These are phyloP conservation scores for Pholiota adiposa DNA, from an alignment of 1,284 basidiomycete genomes.

Conservation along the genomic window DNA sequence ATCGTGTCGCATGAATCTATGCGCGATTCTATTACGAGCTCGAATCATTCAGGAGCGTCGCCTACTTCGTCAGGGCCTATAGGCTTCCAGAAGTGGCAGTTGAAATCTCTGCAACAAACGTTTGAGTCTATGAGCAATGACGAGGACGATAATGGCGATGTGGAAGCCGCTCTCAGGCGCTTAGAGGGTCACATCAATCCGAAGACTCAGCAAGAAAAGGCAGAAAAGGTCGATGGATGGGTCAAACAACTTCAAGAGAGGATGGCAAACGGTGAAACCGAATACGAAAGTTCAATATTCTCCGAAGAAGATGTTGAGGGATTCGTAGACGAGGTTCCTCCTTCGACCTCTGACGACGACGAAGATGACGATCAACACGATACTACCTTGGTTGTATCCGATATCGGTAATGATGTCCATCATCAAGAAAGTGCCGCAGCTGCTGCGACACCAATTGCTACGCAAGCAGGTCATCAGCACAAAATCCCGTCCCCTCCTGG, in stretches of 20 bases:
- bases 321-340: slow-evolving; percentile 24
- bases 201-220: slow-evolving; percentile 68
- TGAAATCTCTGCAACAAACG: slow-evolving; percentile 62
- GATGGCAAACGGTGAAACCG: slow-evolving; percentile 63
- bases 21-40: slow-evolving; percentile 42
- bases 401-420: slow-evolving; percentile 27
- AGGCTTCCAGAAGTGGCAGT: slow-evolving; percentile 76
- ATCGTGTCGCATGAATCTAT: slow-evolving; percentile 64
- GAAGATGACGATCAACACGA: slow-evolving; percentile 8
- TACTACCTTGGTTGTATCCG: not conserved
- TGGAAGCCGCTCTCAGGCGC: slow-evolving; percentile 76
- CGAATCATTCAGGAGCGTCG: slow-evolving; percentile 41
- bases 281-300: slow-evolving; percentile 55
- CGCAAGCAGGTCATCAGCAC: slow-evolving; percentile 28
- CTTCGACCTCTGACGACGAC: slow-evolving; percentile 12
- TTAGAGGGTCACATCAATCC: slow-evolving; percentile 86
- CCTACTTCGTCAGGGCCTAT: slow-evolving; percentile 42
- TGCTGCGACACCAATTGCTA: slow-evolving; percentile 37
- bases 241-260: slow-evolving; percentile 73
- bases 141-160: slow-evolving; percentile 69
- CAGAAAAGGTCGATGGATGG: slow-evolving; percentile 81
- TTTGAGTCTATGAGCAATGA: slow-evolving; percentile 77
- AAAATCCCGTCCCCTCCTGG: slow-evolving; percentile 28
- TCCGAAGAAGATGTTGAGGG: slow-evolving; percentile 38
- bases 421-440: slow-evolving; percentile 22